Conservation (phyloP, 163 green algal species). For the Chlamydomonas reinhardtii region DNA sequence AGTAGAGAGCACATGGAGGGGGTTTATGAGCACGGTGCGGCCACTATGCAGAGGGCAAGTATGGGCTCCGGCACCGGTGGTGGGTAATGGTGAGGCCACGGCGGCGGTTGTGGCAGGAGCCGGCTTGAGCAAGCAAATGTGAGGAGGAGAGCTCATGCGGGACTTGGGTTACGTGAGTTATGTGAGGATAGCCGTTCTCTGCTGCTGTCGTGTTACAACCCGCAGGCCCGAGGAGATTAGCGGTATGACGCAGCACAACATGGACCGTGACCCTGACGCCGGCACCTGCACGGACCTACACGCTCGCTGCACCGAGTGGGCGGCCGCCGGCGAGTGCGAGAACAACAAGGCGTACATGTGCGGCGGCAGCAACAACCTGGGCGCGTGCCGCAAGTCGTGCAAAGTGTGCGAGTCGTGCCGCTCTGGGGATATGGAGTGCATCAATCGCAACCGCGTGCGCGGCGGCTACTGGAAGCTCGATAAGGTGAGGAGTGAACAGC, state of each 20-base stretch:
- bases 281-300: constrained; percentile 50
- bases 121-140: no score
- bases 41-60: no score
- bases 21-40: no score
- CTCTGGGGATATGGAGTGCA: constrained; percentile 46
- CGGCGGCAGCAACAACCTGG: constrained; percentile 44
- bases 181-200: no score
- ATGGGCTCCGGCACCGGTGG: no score
- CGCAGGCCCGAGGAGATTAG: constrained; percentile 17
- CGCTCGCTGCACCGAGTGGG: constrained; percentile 62
- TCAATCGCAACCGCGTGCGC: constrained; percentile 58
- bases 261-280: constrained; percentile 4
- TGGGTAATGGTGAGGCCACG: no score
- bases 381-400: constrained; percentile 62
- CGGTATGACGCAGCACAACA: background rate
- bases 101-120: no score
- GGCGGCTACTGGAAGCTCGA: constrained; percentile 39
- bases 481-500: background rate
- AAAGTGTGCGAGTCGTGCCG: constrained; percentile 53
- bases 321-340: constrained; percentile 62
- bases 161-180: no score
- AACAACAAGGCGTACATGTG: constrained; percentile 71
- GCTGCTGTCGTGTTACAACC: no score
- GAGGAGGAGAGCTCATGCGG: no score
- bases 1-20: no score